Conservation (phyloP, 2,329 filamentous ascomycete genomes). For the Alternaria angustiovoidea region DNA sequence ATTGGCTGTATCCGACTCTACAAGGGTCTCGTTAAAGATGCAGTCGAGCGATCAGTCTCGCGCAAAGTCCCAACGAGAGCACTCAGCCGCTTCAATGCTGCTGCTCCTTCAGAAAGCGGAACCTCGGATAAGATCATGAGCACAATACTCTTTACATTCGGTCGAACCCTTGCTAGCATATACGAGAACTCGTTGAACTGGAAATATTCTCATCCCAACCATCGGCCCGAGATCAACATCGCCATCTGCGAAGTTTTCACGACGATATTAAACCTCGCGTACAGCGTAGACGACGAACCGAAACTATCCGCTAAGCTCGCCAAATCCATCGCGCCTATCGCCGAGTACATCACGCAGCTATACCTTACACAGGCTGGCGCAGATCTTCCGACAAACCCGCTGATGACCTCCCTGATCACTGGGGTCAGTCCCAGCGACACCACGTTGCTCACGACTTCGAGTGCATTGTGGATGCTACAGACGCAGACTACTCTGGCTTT, state of each 20-base stretch:
- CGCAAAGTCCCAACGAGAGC: slow-evolving; percentile 67
- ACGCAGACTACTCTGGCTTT: slow-evolving; percentile 71
- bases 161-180: slow-evolving; percentile 79
- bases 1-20: slow-evolving; percentile 77
- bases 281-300: slow-evolving; percentile 73
- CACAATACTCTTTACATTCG: slow-evolving; percentile 74
- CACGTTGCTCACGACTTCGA: slow-evolving; percentile 56
- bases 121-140: slow-evolving; percentile 81
- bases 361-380: slow-evolving; percentile 76
- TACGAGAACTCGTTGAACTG: slow-evolving; percentile 87
- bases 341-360: slow-evolving; percentile 76
- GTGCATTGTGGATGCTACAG: slow-evolving; percentile 63
- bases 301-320: slow-evolving; percentile 62
- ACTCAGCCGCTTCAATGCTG: slow-evolving; percentile 57
- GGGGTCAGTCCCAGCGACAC: slow-evolving; percentile 47
- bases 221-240: slow-evolving; percentile 73
- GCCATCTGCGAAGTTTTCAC: slow-evolving; percentile 75
- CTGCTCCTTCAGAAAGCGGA: slow-evolving; percentile 67
- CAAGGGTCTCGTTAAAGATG: slow-evolving; percentile 76
- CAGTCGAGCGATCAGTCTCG: slow-evolving; percentile 72
- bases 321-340: slow-evolving; percentile 73
- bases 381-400: slow-evolving; percentile 77
- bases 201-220: slow-evolving; percentile 75
- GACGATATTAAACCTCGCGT: slow-evolving; percentile 74
- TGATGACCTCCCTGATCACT: slow-evolving; percentile 74